These are phyloP conservation scores for Dactylellina haptotyla DNA, from an alignment of 2,329 filamentous ascomycete species.

Conservation along the genomic window DNA sequence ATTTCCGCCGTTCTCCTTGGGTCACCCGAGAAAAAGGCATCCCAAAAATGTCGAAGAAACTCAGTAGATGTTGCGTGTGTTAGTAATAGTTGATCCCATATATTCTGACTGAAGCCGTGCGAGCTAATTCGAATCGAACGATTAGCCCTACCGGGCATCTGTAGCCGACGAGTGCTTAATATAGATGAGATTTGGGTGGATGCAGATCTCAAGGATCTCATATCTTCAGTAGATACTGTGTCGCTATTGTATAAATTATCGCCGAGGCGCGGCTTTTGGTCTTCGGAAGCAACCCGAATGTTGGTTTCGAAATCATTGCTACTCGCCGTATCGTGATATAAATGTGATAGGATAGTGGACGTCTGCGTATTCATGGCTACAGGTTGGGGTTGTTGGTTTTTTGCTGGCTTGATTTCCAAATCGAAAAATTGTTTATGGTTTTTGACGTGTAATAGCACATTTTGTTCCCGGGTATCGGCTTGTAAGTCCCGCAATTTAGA, in stretches of 20 bases:
- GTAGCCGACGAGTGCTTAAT: slow-evolving; percentile 29
- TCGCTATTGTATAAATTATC: background rate
- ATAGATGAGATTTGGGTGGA: slow-evolving; percentile 48
- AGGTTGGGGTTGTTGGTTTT: background rate
- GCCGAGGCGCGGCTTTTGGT: background rate
- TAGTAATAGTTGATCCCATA: slow-evolving; percentile 72
- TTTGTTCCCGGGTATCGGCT: slow-evolving; percentile 19
- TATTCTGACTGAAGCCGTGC: slow-evolving; percentile 64
- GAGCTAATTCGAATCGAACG: slow-evolving; percentile 58
- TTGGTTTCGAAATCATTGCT: background rate
- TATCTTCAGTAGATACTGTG: slow-evolving; percentile 35
- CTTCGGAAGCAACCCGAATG: background rate
- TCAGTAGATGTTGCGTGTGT: slow-evolving; percentile 94
- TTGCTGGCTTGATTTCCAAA: background rate
- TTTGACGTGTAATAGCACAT: slow-evolving; percentile 23
- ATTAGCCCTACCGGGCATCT: slow-evolving; percentile 57
- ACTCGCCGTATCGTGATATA: slow-evolving; percentile 21
- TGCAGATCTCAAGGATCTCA: slow-evolving; percentile 49
- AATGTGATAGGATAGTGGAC: background rate
- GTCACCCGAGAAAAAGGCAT: slow-evolving; percentile 87
- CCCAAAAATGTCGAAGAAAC: slow-evolving; percentile 98
- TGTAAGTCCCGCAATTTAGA: slow-evolving; percentile 27
- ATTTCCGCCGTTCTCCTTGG: slow-evolving; percentile 81
- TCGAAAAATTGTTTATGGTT: slow-evolving; percentile 44
- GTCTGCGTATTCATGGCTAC: background rate